These are phyloP conservation scores for Boechera retrofracta DNA, from an alignment of 345 rosid genomes.

Conservation along the genomic window DNA sequence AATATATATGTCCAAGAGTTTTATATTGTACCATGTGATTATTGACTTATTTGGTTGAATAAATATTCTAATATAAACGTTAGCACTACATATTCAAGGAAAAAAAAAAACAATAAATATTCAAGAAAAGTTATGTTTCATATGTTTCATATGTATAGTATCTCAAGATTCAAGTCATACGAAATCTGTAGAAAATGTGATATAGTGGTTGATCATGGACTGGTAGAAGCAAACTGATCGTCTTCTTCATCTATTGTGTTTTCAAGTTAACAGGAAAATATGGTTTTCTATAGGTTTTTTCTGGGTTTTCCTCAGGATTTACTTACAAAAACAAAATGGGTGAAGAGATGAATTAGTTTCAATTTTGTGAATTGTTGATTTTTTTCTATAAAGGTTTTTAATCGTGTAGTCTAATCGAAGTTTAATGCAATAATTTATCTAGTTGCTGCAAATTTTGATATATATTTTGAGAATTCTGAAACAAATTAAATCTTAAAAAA, in stretches of 20 bases:
- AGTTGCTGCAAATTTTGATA: too few relatives aligned
- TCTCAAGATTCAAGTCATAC: background rate
- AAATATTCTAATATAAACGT: background rate
- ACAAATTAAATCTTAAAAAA: too few relatives aligned
- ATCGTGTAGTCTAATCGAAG: too few relatives aligned
- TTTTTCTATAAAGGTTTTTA: too few relatives aligned
- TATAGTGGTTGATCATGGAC: slow-evolving; percentile 5
- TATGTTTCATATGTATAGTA: background rate
- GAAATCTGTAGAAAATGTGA: background rate
- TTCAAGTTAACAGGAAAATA: background rate
- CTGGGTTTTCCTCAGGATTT: background rate
- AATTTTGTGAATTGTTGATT: too few relatives aligned
- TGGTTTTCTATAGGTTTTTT: background rate
- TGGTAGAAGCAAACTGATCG: background rate
- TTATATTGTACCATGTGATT: background rate
- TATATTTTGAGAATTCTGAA: too few relatives aligned
- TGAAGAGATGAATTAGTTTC: too few relatives aligned
- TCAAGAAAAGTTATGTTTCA: background rate
- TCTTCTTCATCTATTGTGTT: too few relatives aligned
- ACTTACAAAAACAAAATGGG: too few relatives aligned
- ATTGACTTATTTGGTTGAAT: slow-evolving; percentile 11
- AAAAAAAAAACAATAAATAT: background rate
- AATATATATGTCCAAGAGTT: background rate
- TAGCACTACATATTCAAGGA: background rate
- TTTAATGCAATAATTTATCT: too few relatives aligned